phyloP scores from a whole-genome alignment of 2,329 filamentous ascomycete species.

The Cladosporium phlei region DNA sequence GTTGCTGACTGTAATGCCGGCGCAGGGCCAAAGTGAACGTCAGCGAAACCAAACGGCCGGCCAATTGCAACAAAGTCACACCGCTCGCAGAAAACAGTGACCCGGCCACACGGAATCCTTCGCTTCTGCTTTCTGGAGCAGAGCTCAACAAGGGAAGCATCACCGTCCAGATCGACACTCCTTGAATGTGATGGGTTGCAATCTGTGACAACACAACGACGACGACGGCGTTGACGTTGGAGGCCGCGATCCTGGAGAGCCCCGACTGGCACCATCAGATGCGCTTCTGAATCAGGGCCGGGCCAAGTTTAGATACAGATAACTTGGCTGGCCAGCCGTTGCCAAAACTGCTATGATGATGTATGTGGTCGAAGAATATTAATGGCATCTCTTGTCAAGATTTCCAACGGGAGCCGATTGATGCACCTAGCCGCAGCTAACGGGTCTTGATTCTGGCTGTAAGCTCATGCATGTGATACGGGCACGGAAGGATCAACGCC shows the following conservation, averaged over 20 bases:
- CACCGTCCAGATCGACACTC: slow-evolving; percentile 3
- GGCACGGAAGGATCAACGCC: slow-evolving; percentile 7
- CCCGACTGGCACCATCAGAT: slow-evolving; percentile 1
- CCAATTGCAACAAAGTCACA: slow-evolving; percentile 11
- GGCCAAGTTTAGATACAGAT: no score
- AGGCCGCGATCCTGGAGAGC: background rate
- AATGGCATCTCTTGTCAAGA: slow-evolving; percentile 10
- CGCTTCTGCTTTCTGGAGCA: slow-evolving; percentile 4
- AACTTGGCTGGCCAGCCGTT: slow-evolving; percentile 10
- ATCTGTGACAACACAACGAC: no score
- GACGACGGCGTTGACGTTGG: background rate
- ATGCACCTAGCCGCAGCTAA: slow-evolving; percentile 13
- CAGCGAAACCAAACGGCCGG: background rate
- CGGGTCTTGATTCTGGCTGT: slow-evolving; percentile 14
- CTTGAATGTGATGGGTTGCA: slow-evolving; percentile 5
- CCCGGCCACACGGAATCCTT: slow-evolving; percentile 12
- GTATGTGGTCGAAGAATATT: slow-evolving; percentile 9
- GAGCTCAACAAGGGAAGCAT: slow-evolving; percentile 13
- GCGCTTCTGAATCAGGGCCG: slow-evolving; percentile 3
- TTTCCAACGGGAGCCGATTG: slow-evolving; percentile 10
- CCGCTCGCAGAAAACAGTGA: slow-evolving; percentile 3
- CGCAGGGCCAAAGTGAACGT: slow-evolving; percentile 11
- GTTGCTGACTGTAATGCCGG: slow-evolving; percentile 12
- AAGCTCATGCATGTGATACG: slow-evolving; percentile 15
- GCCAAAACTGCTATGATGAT: slow-evolving; percentile 9